Conservation (phyloP, 2,329 filamentous ascomycete genomes). For the Berkeleyomyces basicola region DNA sequence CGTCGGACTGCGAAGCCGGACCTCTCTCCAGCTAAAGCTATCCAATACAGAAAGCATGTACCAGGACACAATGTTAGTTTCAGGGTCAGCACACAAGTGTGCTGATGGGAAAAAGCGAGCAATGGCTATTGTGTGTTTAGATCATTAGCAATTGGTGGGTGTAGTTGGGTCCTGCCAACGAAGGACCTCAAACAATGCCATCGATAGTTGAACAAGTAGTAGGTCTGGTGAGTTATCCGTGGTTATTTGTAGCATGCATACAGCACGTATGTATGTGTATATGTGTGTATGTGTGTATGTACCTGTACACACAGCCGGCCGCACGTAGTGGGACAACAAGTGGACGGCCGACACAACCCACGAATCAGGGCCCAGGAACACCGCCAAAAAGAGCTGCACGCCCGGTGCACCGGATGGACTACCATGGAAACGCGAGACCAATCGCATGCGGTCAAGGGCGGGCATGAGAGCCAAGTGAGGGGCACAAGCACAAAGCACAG, state of each 20-base stretch:
- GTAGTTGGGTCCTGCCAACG: no score
- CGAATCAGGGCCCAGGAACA: neutral
- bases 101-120: neutral
- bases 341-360: neutral
- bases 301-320: neutral
- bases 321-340: neutral
- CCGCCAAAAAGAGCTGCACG: neutral
- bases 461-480: constrained; percentile 3
- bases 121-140: no score
- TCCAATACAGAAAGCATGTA: neutral
- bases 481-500: neutral
- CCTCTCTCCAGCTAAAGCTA: constrained; percentile 4
- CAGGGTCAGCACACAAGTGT: neutral
- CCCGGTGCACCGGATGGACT: constrained; percentile 1
- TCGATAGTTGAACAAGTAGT: no score
- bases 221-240: no score
- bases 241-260: neutral
- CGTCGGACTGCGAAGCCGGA: constrained; percentile 13
- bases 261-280: neutral
- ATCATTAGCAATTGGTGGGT: no score
- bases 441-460: neutral
- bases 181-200: no score
- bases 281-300: neutral
- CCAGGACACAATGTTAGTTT: neutral
- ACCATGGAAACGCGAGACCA: constrained; percentile 7